Evolutionary conservation across 805 yeast genomes (phyloP), one percentile per base, ranked within the genome.

Genomic region (Wickerhamiella parazyma): DNA sequence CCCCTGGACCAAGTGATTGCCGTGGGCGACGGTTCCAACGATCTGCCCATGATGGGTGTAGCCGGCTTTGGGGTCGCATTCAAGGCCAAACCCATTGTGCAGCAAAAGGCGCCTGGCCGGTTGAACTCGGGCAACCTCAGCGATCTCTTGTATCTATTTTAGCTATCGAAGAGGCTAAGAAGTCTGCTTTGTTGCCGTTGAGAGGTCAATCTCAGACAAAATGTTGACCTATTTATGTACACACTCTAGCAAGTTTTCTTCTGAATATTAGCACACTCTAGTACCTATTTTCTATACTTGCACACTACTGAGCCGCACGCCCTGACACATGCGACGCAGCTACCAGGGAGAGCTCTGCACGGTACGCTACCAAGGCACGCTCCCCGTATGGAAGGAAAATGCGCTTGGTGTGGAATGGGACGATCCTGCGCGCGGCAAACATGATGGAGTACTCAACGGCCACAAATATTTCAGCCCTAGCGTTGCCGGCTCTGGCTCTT

Each of bases 21-120:
- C 39, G 81, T 89, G 31, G 97, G 97, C 29, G 97, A 91, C 59
- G 99, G 99, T 31, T 95, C 97, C 19, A 91, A 91, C 56, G 99
- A 91, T 63, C 66, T 91, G 56, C 72, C 73, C 36, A 93, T 93
- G 86, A 91, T 91, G 97, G 72, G 67, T 2, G 74, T 64, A 11
- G 95, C 95, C 2, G 97, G 97, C 0, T 81, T 76, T 58, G 98
- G 98, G 17, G 69, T 91, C 43, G 98, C 98, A 0, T 91, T 95
- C 93, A 82, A 85, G 59, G 99, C 97, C 17, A 91, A 91, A 60
- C 96, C 97, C 18, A 77, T 71, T 50, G 98, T 91, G 2, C 96
- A 86, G 60, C 59, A 63, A 46, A 65, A 68, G 51, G 97, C 98
- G 0, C 95, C 95, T 16, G 70, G 83, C 35, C 71, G 81, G 48